These are phyloP conservation scores for Fusarium pseudonygamai DNA, from an alignment of 2,329 filamentous ascomycete genomes.

Conservation along the genomic window DNA sequence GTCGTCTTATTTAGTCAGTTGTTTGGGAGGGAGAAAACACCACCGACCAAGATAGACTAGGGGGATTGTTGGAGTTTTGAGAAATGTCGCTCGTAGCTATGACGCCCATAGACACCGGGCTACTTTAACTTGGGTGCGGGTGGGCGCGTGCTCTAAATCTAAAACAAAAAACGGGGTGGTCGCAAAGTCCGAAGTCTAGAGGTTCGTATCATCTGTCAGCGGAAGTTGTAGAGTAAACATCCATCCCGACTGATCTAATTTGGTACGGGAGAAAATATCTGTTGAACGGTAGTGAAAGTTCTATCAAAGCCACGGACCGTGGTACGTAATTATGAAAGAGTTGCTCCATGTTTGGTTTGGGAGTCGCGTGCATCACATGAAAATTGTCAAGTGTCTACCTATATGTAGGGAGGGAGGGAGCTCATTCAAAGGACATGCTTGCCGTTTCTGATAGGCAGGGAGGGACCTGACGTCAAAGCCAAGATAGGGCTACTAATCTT, in stretches of 20 bases:
- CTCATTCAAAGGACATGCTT: conserved; percentile 26
- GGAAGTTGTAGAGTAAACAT: not conserved
- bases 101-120: conserved; percentile 27
- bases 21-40: not conserved
- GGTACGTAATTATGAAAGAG: not conserved
- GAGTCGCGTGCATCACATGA: conserved; percentile 27
- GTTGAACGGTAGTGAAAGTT: not conserved
- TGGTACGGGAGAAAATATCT: not conserved
- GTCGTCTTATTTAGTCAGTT: conserved; percentile 17
- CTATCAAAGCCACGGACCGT: not conserved
- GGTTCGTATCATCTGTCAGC: conserved; percentile 14
- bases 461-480: conserved; percentile 41
- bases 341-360: conserved; percentile 1
- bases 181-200: conserved; percentile 17
- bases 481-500: conserved; percentile 11
- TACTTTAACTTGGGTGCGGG: not conserved
- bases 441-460: conserved; percentile 41
- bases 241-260: not conserved
- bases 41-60: not conserved
- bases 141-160: conserved; percentile 35
- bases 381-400: not conserved
- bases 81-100: conserved; percentile 31
- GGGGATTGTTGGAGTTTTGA: conserved; percentile 4
- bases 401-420: not conserved
- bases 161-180: conserved; percentile 31